Percentiles rank a stretch among this genome's conserved stretches.
Evolutionary conservation across 306 rosid genomes (phyloP).

Genomic region (Quercus rubra): DNA sequence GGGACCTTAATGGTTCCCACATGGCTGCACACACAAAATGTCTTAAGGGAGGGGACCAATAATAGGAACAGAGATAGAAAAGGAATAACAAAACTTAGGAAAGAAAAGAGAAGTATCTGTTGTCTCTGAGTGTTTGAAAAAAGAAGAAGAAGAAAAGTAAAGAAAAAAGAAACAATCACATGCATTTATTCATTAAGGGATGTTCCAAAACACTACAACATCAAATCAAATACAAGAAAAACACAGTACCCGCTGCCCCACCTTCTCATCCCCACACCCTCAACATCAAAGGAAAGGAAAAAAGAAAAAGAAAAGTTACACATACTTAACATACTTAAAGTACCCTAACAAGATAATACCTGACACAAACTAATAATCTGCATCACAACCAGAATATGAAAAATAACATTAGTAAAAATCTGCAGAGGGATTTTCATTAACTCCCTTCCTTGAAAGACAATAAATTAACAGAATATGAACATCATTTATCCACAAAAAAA

Average conservation of each 20-base stretch:
- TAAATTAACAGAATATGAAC: background rate
- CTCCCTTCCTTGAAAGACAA: background rate
- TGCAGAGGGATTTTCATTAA: background rate
- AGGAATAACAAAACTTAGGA: constrained; percentile 1
- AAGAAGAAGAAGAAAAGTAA: no score
- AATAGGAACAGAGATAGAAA: background rate
- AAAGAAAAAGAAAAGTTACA: no score
- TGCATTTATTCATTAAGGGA: constrained; percentile 3
- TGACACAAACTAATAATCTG: background rate
- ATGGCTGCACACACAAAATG: constrained; percentile 45
- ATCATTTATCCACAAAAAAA: background rate
- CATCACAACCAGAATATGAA: background rate
- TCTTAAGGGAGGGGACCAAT: background rate
- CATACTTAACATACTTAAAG: no score
- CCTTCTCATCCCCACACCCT: no score
- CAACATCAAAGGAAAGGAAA: no score
- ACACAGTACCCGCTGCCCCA: background rate
- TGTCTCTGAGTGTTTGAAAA: background rate
- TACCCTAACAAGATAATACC: background rate
- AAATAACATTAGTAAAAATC: background rate
- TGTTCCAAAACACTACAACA: background rate
- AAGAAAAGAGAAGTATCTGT: constrained; percentile 1
- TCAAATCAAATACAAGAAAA: background rate
- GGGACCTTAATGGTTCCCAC: constrained; percentile 53
- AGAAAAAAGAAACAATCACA: background rate